phyloP scores from a whole-genome alignment of 129 eudicot species.

The Sambucus nigra region DNA sequence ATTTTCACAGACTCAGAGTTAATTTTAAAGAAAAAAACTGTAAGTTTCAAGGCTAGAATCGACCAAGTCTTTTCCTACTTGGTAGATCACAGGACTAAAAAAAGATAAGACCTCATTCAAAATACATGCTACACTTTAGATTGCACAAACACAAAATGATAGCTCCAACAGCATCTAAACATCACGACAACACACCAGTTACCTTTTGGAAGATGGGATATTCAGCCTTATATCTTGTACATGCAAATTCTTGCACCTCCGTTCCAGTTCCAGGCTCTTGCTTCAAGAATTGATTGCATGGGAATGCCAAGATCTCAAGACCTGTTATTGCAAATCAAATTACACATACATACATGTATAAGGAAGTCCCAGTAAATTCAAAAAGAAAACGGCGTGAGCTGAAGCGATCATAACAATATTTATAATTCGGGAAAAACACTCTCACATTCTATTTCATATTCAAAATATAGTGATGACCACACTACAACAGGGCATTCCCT shows the following conservation, averaged over 20 bases:
- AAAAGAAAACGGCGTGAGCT: no score
- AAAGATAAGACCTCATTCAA: neutral
- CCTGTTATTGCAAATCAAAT: constrained; percentile 32
- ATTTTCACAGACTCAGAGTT: no score
- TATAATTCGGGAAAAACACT: no score
- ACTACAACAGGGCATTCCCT: no score
- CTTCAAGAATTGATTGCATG: constrained; percentile 78
- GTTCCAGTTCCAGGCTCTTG: constrained; percentile 85
- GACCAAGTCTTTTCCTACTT: neutral
- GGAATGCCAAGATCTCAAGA: constrained; percentile 87
- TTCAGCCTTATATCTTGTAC: constrained; percentile 75
- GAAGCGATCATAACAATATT: no score
- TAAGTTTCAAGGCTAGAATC: neutral
- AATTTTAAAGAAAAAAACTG: no score
- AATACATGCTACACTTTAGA: no score
- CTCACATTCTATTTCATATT: no score
- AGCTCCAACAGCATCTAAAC: neutral
- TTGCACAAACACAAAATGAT: neutral
- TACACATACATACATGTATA: neutral
- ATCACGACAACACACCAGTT: neutral
- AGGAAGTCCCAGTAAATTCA: neutral
- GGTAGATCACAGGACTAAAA: neutral
- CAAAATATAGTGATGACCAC: no score
- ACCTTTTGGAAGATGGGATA: constrained; percentile 87
- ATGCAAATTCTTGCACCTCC: constrained; percentile 71